A percentile compares a stretch with the other conserved stretches of the same genome.
Evolutionary conservation across 257 asterid species (phyloP).

Genomic region (Solanum chmielewskii): DNA sequence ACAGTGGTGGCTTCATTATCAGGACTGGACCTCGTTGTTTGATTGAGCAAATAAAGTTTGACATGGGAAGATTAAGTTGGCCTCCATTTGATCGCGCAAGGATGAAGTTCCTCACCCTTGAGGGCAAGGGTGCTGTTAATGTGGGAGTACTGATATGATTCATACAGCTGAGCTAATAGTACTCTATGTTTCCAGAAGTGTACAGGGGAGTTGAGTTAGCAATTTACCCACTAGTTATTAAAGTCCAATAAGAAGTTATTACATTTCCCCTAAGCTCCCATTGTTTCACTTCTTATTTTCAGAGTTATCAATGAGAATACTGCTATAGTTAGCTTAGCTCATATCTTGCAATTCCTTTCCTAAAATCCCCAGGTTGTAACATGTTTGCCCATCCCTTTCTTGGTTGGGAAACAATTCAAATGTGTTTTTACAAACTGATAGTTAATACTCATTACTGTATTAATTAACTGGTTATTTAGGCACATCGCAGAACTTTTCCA

Average conservation of each 20-base stretch:
- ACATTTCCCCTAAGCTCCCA: not conserved
- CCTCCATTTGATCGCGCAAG: not conserved
- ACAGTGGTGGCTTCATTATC: not conserved
- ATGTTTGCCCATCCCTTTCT: not conserved
- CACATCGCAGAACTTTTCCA: not conserved
- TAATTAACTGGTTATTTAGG: not conserved
- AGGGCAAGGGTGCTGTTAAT: not conserved
- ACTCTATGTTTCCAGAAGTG: not conserved
- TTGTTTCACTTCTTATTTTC: not conserved
- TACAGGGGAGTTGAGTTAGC: not conserved
- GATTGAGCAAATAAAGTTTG: not conserved
- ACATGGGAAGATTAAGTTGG: not conserved
- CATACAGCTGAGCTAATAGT: not conserved
- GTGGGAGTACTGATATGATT: not conserved
- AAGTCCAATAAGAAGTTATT: not conserved
- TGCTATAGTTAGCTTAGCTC: not conserved
- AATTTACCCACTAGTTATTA: not conserved
- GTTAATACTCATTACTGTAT: not conserved
- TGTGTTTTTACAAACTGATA: not conserved
- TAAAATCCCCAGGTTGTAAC: not conserved
- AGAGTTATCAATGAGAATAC: not conserved
- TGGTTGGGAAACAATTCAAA: not conserved
- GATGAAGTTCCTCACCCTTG: not conserved
- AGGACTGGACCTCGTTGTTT: not conserved
- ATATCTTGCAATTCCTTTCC: not conserved